Conservation (phyloP, 805 yeast genomes). For the Metschnikowia reukaufii region DNA sequence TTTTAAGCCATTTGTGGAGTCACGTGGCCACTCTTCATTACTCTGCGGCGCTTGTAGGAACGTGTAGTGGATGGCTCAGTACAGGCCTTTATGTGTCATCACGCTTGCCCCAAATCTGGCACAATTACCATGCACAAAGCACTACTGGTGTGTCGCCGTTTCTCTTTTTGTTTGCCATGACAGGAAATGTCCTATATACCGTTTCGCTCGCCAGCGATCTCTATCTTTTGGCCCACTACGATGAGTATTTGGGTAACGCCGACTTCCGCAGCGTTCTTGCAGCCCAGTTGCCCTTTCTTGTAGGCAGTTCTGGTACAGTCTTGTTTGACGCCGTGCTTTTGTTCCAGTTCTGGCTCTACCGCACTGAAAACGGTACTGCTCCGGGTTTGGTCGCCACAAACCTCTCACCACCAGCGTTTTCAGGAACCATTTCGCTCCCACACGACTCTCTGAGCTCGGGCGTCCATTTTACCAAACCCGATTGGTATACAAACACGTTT, state of each 20-base stretch:
- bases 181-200: constrained; percentile 37
- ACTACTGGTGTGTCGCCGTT: constrained; percentile 37
- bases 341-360: constrained; percentile 34
- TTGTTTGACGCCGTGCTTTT: constrained; percentile 31
- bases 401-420: neutral
- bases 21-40: constrained; percentile 1
- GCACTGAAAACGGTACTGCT: neutral
- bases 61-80: constrained; percentile 35
- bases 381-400: too few species aligned
- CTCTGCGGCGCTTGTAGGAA: constrained; percentile 24
- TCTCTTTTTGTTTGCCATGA: constrained; percentile 36
- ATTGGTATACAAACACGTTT: constrained; percentile 37
- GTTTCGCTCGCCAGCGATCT: constrained; percentile 34
- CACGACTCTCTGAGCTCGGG: too few species aligned
- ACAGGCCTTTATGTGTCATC: constrained; percentile 33
- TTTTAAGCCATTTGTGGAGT: too few species aligned
- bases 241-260: constrained; percentile 15
- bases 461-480: constrained; percentile 35
- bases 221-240: constrained; percentile 22
- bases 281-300: constrained; percentile 21
- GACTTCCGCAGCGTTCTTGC: constrained; percentile 18
- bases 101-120: constrained; percentile 36
- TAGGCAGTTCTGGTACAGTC: constrained; percentile 27
- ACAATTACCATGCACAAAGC: constrained; percentile 30
- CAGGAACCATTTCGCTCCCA: neutral